phyloP scores from a whole-genome alignment of 129 eudicot species.

The Dittrichia graveolens region DNA sequence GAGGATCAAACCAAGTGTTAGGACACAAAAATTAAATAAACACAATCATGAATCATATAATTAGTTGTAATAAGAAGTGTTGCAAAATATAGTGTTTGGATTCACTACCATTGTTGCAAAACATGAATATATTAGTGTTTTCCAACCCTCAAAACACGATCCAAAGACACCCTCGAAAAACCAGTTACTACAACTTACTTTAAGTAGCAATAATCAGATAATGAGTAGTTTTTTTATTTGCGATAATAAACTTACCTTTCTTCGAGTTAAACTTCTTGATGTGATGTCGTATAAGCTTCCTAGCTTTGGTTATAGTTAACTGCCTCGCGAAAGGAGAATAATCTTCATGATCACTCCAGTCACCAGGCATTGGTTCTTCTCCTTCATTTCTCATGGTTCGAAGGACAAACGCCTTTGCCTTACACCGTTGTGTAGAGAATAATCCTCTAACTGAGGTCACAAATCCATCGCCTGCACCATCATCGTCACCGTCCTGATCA shows the following conservation, averaged over 20 bases:
- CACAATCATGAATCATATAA: no score
- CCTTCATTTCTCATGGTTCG: conserved; percentile 97
- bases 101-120: no score
- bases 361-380: conserved; percentile 65
- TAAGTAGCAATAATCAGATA: neutral
- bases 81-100: no score
- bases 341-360: conserved; percentile 90
- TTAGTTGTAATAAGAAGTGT: no score
- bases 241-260: conserved; percentile 52
- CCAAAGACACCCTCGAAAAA: no score
- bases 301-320: conserved; percentile 84
- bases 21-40: no score
- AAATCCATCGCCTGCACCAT: conserved; percentile 92
- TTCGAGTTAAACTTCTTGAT: conserved; percentile 79
- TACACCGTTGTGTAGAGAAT: conserved; percentile 75
- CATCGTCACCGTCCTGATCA: conserved; percentile 77
- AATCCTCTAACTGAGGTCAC: conserved; percentile 87
- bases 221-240: no score
- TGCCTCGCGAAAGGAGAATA: conserved; percentile 95
- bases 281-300: conserved; percentile 72
- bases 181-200: no score
- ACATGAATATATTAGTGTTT: no score
- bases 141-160: no score
- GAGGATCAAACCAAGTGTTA: no score
- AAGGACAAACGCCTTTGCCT: conserved; percentile 90